Base-by-base conservation (phyloP, 306 rosid genomes). In the Hylodesmum podocarpum region DNA sequence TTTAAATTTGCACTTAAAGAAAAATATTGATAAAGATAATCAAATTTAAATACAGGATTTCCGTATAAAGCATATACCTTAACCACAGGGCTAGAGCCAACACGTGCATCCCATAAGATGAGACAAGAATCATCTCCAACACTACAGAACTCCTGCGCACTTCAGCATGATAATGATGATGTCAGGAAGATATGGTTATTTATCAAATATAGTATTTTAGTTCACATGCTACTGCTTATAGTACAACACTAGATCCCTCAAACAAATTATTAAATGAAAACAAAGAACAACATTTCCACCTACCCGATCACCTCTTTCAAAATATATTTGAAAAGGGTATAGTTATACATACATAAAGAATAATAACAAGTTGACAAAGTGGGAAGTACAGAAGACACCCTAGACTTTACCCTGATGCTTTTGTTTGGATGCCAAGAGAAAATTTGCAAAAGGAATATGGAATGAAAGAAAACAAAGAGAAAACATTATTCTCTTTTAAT, bases 71-170 rank as follows among this genome's bases (percentile, higher is more conserved):
- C 22, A 40, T 58, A 76, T 54, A 96, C 99, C 99, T 96, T 96
- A 29, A 93, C 89, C 68, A 69, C 96, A 69, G 99, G 99, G 80
- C 86, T 87, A 73, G 89, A 50, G 71, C 98, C 96, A 83, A 85
- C 82, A 65, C 99, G 97, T 29, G 99, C 97, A 89, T 96, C 99
- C 99, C 99, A 96, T 41, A 96, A 84, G 71, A 96, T 89, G 80
- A 96, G 99, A 83, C 99, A 89, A 49, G 99, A 89, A 84, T 96
- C 99, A 57, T 96, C 99, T 55, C 99, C 99, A 70, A 96, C 99
- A 55, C 99, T 96, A 83, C 99, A 96, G 82, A 96, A 96, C 83
- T 96, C 99, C 96, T 96, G 98, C 27, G 97, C 89, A 79, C 97
- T 92, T 84, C 89, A 90, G 76, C 72, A 71, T 76, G 75, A 83